Evolutionary conservation across 2,329 filamentous ascomycete species (phyloP), one percentile per base, ranked within the genome.

Genomic region (Scolecobasidium constrictum): DNA sequence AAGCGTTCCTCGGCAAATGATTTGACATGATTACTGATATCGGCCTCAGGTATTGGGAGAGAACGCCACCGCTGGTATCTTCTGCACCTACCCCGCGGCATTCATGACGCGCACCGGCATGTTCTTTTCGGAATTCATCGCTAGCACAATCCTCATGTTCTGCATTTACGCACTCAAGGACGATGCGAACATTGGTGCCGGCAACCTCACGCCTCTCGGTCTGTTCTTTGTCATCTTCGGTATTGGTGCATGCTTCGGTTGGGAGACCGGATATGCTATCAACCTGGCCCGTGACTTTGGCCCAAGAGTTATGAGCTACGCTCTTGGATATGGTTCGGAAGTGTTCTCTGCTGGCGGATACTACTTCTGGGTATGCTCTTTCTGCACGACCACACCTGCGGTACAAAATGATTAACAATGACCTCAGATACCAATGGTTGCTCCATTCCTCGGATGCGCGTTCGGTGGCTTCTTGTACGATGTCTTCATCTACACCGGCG

Each of bases 211-310:
- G 45, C 78, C 78, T 0, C 59, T 83, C 3, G 69, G 62, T 2
- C 58, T 82, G 21, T 78, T 82, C 60, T 84, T 85, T 60, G 64
- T 85, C 38, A 77, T 86, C 48, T 85, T 85, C 53, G 81, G 80
- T 5, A 76, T 86, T 17, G 81, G 80, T 15, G 77, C 78, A 22
- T 81, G 78, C 54, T 85, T 83, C 52, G 82, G 82, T 5, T 85
- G 78, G 78, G 75, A 86, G 57, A 86, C 81, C 1, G 81, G 82
- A 28, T 86, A 83, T 59, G 81, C 81, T 13, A 83, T 85, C 49
- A 86, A 86, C 53, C 59, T 83, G 34, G 81, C 80, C 26, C 71
- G 82, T 58, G 82, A 86, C 49, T 82, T 86, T 54, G 78, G 79
- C 1, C 81, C 81, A 7, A 67, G 81, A 9, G 58, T 85, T 35